Percentiles rank a stretch among this genome's conserved stretches.
Evolutionary conservation across 164 flowering plant genomes (phyloP).

Genomic region (Liriodendron chinense): DNA sequence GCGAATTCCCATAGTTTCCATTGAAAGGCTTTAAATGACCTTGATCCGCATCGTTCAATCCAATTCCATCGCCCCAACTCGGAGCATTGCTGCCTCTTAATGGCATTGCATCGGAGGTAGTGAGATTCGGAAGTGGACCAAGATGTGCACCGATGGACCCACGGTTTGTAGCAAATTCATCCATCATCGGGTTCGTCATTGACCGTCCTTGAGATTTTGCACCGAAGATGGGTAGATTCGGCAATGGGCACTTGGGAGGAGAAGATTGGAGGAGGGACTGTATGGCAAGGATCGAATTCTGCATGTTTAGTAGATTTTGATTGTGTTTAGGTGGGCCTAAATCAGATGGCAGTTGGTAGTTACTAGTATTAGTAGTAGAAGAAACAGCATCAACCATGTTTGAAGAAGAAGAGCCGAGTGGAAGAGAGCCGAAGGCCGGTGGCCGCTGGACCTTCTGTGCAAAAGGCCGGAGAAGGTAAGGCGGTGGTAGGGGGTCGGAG

Average conservation of each 20-base stretch:
- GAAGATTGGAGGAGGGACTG: slow-evolving; percentile 27
- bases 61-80: slow-evolving; percentile 19
- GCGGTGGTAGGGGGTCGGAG: slow-evolving; percentile 14
- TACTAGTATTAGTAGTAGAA: slow-evolving; percentile 6
- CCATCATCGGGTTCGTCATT: background rate
- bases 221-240: slow-evolving; percentile 15
- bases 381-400: slow-evolving; percentile 12
- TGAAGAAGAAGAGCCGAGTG: slow-evolving; percentile 12
- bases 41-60: slow-evolving; percentile 16
- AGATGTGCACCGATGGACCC: slow-evolving; percentile 14
- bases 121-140: slow-evolving; percentile 18
- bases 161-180: slow-evolving; percentile 12
- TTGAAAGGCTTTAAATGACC: slow-evolving; percentile 24
- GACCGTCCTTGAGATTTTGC: slow-evolving; percentile 10
- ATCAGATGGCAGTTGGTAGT: slow-evolving; percentile 25
- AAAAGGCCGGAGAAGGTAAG: slow-evolving; percentile 48
- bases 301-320: slow-evolving; percentile 34
- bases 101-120: slow-evolving; percentile 12
- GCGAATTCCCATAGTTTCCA: slow-evolving; percentile 18
- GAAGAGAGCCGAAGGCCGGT: background rate
- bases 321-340: slow-evolving; percentile 21
- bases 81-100: slow-evolving; percentile 4
- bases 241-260: slow-evolving; percentile 11
- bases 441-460: slow-evolving; percentile 38
- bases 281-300: slow-evolving; percentile 34